A percentile compares a stretch with the other conserved stretches of the same genome.
Conservation (phyloP, 2,329 filamentous ascomycete genomes). For the Achaetomium macrosporum region DNA sequence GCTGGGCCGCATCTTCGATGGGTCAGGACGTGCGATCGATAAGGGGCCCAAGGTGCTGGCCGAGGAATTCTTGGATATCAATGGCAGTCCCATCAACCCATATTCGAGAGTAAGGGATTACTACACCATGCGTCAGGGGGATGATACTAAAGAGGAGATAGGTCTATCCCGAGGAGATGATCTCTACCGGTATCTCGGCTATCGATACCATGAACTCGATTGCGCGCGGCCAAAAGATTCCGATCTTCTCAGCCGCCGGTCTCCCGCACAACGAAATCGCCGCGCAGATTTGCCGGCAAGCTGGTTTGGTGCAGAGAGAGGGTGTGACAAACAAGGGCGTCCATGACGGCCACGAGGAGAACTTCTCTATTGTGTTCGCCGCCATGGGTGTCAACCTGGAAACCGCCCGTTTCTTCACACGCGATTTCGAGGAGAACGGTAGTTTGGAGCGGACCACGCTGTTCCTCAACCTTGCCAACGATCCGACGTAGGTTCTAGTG, state of each 20-base stretch:
- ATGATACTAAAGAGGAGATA: constrained; percentile 32
- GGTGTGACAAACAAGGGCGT: constrained; percentile 83
- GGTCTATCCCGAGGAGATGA: constrained; percentile 99
- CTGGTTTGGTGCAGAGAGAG: constrained; percentile 76
- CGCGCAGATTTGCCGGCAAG: constrained; percentile 96
- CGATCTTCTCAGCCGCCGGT: constrained; percentile 97
- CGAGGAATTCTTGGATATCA: constrained; percentile 98
- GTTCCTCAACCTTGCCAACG: constrained; percentile 98
- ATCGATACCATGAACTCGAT: constrained; percentile 99
- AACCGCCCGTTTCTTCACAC: constrained; percentile 95
- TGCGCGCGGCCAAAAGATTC: constrained; percentile 98
- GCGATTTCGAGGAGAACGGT: constrained; percentile 98
- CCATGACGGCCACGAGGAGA: constrained; percentile 95
- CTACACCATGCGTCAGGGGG: not conserved
- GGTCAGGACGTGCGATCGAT: constrained; percentile 95
- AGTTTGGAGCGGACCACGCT: constrained; percentile 95
- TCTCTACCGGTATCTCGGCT: constrained; percentile 97
- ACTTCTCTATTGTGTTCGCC: constrained; percentile 99
- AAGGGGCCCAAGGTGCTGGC: constrained; percentile 97
- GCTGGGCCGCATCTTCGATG: constrained; percentile 98
- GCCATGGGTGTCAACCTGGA: constrained; percentile 99
- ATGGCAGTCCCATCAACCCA: constrained; percentile 97
- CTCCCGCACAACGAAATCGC: constrained; percentile 99
- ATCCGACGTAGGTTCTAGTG: constrained; percentile 71
- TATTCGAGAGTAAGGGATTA: constrained; percentile 72